These are phyloP conservation scores for Xerocomellus dryophilus DNA, from an alignment of 768 basidiomycete species.

Conservation along the genomic window DNA sequence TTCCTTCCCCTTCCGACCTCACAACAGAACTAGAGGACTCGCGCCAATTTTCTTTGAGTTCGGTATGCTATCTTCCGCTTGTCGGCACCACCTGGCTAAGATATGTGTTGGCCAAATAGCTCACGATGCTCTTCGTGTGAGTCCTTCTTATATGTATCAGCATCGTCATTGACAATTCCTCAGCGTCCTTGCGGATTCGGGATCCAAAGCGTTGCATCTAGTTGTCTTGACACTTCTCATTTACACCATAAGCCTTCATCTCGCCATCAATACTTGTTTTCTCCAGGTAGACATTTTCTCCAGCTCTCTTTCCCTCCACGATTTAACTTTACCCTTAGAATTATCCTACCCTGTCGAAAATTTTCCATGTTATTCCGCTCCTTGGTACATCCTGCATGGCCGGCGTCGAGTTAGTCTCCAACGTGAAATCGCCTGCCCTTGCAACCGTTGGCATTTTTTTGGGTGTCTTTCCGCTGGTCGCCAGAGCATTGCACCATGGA, in stretches of 20 bases:
- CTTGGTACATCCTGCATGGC: constrained; percentile 13
- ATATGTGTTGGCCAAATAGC: no score
- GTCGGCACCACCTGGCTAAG: no score
- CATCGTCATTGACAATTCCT: not conserved
- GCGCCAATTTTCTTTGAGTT: no score
- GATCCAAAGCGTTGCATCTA: constrained; percentile 8
- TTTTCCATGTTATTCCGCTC: constrained; percentile 13
- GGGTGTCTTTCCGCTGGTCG: constrained; percentile 5
- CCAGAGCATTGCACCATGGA: no score
- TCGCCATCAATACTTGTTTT: constrained; percentile 5
- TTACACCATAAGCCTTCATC: constrained; percentile 17
- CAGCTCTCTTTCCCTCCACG: no score
- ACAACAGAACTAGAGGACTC: no score
- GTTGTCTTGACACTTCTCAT: constrained; percentile 10
- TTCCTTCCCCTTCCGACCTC: no score
- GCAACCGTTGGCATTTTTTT: constrained; percentile 3
- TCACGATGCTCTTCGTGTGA: no score
- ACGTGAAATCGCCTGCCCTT: constrained; percentile 6
- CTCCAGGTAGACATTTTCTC: constrained; percentile 11
- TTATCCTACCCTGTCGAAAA: not conserved
- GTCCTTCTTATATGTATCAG: no score
- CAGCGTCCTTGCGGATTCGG: not conserved
- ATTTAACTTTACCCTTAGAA: not conserved
- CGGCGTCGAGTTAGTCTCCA: constrained; percentile 4
- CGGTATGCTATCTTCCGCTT: no score